Conservation (phyloP, 371 early-diverging fungal genomes). For the Zychaea mexicana region DNA sequence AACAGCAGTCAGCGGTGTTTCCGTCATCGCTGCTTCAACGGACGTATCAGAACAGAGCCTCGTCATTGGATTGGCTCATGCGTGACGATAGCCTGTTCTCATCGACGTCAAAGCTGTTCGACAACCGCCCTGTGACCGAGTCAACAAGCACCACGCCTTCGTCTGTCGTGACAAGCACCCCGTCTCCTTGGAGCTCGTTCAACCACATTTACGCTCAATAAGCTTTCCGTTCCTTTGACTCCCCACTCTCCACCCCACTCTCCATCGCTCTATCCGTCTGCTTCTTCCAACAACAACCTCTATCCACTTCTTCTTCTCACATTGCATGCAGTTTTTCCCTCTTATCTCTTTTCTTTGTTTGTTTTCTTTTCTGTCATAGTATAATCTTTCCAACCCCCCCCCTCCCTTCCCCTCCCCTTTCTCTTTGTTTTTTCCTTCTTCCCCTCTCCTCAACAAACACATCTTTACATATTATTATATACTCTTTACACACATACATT, state of each 20-base stretch:
- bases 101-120: not conserved
- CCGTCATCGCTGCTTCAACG: slow-evolving; percentile 3
- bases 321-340: not conserved
- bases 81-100: slow-evolving; percentile 2
- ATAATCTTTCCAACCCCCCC: not conserved
- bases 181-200: slow-evolving; percentile 8
- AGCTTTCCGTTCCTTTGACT: not conserved
- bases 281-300: no score
- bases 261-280: not conserved
- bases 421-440: not conserved
- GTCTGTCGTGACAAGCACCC: not conserved
- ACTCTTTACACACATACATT: not conserved
- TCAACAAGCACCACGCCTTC: not conserved
- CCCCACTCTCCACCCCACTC: not conserved
- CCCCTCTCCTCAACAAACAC: not conserved
- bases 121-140: not conserved
- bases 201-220: slow-evolving; percentile 12
- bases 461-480: no score
- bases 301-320: no score
- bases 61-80: slow-evolving; percentile 9
- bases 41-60: slow-evolving; percentile 7
- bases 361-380: not conserved
- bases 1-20: slow-evolving; percentile 1
- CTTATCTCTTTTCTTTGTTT: not conserved
- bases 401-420: not conserved